Percentiles rank a stretch among this genome's conserved stretches.
phyloP scores from a whole-genome alignment of 306 rosid genomes.

The peach (Prunus persica) region Prunus_persica_NCBIv2 NC_034009.1:11332501-11333000 shows the following conservation, averaged over 20 bases:
- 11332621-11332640: slow-evolving; percentile 21
- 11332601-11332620: slow-evolving; percentile 52
- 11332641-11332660: slow-evolving; percentile 28
- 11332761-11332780: not conserved
- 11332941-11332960: slow-evolving; percentile 3
- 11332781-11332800: slow-evolving; percentile 50
- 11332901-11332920: slow-evolving; percentile 51
- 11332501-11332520: slow-evolving; percentile 87
- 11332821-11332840: slow-evolving; percentile 36
- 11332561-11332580: slow-evolving; percentile 75
- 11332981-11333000: slow-evolving; percentile 26
- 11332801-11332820: slow-evolving; percentile 31
- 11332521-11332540: slow-evolving; percentile 90
- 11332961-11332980: not conserved
- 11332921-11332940: slow-evolving; percentile 56
- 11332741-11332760: not conserved
- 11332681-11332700: not conserved
- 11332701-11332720: slow-evolving; percentile 15
- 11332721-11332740: slow-evolving; percentile 10
- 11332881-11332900: slow-evolving; percentile 31
- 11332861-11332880: slow-evolving; percentile 28
- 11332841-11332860: slow-evolving; percentile 9
- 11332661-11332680: not conserved
- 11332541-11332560: slow-evolving; percentile 73
- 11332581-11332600: slow-evolving; percentile 54